Percentiles rank a stretch among this genome's conserved stretches.
Evolutionary conservation across 2,329 filamentous ascomycete genomes (phyloP).

Genomic region (Fusarium sp.): DNA sequence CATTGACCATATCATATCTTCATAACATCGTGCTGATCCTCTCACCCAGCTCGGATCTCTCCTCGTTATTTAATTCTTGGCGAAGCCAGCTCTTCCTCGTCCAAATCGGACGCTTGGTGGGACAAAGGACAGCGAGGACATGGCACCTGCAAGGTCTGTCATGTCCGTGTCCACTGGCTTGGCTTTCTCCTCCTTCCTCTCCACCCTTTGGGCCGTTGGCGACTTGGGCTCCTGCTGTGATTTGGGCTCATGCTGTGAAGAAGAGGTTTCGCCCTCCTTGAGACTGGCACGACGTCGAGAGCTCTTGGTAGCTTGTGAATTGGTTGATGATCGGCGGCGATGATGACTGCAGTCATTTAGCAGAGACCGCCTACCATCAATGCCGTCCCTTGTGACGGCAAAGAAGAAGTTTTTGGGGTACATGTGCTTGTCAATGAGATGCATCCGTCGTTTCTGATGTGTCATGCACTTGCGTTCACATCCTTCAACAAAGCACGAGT

Average conservation of each 20-base stretch:
- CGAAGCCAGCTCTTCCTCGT: conserved; percentile 67
- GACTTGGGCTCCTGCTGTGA: conserved; percentile 35
- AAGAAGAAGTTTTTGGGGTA: conserved; percentile 94
- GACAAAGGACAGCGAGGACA: conserved; percentile 80
- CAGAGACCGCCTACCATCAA: conserved; percentile 86
- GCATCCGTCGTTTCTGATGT: conserved; percentile 84
- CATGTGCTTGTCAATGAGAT: conserved; percentile 94
- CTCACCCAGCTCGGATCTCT: conserved; percentile 41
- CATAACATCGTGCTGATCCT: conserved; percentile 54
- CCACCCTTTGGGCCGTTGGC: conserved; percentile 28
- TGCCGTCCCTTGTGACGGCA: conserved; percentile 86
- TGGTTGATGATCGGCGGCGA: conserved; percentile 63
- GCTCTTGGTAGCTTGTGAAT: conserved; percentile 53
- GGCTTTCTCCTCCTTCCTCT: conserved; percentile 37
- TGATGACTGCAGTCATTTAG: conserved; percentile 70
- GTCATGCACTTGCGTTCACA: conserved; percentile 89
- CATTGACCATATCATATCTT: conserved; percentile 49
- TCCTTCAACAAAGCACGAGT: conserved; percentile 88
- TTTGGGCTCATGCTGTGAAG: conserved; percentile 31
- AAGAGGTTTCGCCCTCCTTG: conserved; percentile 44
- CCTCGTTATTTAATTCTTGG: conserved; percentile 56
- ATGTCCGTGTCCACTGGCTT: conserved; percentile 64
- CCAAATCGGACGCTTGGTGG: conserved; percentile 77
- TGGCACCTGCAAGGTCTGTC: conserved; percentile 73
- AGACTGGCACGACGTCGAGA: conserved; percentile 53